Base-by-base conservation (phyloP, 192 early-diverging fungal genomes). In the Podila clonocystis region DNA sequence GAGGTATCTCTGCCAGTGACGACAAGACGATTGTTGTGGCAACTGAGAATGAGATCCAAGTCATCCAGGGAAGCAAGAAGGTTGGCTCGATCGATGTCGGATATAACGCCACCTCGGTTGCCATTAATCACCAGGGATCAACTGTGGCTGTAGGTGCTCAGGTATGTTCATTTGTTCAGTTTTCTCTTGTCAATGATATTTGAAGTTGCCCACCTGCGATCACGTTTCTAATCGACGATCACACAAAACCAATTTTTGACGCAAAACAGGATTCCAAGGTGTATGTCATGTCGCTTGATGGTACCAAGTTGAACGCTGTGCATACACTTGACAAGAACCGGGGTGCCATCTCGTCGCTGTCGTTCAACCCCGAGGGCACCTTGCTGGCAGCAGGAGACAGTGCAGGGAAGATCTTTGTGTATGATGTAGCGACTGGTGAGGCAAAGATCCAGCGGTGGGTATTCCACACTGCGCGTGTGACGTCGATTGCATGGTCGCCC, bases 401-500 rank as follows among this genome's bases (percentile, higher is more conserved):
- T 17, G 85, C 86, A 26, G 91, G 96, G 41, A 95, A 93, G 74
- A 94, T 99, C 58, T 69, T 89, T 45, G 92, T 95, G 4, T 94
- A 92, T 63, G 87, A 91, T 50, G 83, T 91, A 0, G 77, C 65
- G 0, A 84, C 87, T 4, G 88, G 90, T 6, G 74, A 85, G 29
- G 38, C 84, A 0, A 83, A 82, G 41, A 82, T 89, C n/a, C 72
- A 87, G 62, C 90, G 92, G 26, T 99, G 97, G 97, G 91, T 94
- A 29, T 95, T 93, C 84, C 97, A 99, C 79, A 91, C 88, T 5
- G 94, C 92, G 31, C 91, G 95, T n/a, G 87, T 99, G 55, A 94
- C 93, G 69, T 84, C 84, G 11, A 77, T 99, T 34, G 85, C 85
- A 0, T 99, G 97, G 97, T 90, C 93, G 2, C 84, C 90, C 2